Percentiles rank a stretch among this genome's conserved stretches.
phyloP scores from a whole-genome alignment of 2,329 filamentous ascomycete species.

The Samsoniella hepiali region DNA sequence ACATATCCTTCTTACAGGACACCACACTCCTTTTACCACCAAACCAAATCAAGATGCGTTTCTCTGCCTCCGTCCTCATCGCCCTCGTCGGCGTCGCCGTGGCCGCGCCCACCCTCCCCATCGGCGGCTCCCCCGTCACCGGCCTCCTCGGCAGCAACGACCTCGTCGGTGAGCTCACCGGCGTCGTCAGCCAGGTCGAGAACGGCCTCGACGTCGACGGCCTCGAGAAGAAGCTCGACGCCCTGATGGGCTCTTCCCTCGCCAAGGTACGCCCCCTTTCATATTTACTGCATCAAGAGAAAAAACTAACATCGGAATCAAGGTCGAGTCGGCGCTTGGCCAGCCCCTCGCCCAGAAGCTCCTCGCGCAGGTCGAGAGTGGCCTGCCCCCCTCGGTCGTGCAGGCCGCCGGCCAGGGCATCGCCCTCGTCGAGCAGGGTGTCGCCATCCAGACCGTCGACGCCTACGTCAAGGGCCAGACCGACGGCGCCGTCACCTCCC shows the following conservation, averaged over 20 bases:
- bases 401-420: conserved; percentile 26
- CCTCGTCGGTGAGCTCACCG: conserved; percentile 20
- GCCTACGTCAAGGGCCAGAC: conserved; percentile 24
- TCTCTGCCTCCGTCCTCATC: conserved; percentile 21
- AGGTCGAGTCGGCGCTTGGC: conserved; percentile 24
- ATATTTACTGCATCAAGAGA: too few relatives aligned
- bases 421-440: conserved; percentile 24
- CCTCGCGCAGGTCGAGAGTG: conserved; percentile 22
- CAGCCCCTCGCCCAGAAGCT: conserved; percentile 25
- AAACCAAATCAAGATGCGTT: conserved; percentile 23
- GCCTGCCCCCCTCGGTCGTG: conserved; percentile 20
- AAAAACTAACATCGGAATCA: neutral
- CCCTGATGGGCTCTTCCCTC: conserved; percentile 21
- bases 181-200: conserved; percentile 21
- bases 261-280: conserved; percentile 19
- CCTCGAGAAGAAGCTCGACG: conserved; percentile 24
- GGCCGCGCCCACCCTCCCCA: conserved; percentile 15
- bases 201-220: conserved; percentile 19
- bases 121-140: conserved; percentile 2
- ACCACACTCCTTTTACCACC: conserved; percentile 14
- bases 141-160: conserved; percentile 15
- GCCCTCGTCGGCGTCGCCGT: conserved; percentile 22
- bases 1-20: conserved; percentile 15
- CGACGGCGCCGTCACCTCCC: conserved; percentile 20
- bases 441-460: conserved; percentile 24